phyloP scores from a whole-genome alignment of 768 basidiomycete genomes.

The Pholiota molesta region DNA sequence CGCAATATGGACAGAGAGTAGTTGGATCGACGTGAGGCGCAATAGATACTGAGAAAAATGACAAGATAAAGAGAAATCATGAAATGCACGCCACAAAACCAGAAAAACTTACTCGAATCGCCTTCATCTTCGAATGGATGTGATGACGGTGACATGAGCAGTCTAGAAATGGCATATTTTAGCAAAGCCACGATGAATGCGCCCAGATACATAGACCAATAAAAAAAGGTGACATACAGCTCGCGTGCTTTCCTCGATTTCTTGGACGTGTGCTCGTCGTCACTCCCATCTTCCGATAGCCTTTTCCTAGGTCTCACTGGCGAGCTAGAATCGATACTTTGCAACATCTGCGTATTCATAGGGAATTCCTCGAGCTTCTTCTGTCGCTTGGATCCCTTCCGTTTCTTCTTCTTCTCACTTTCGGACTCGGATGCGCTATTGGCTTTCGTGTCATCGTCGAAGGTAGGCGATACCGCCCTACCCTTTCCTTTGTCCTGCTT shows the following conservation, averaged over 20 bases:
- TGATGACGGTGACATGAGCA: slow-evolving; percentile 10
- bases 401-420: slow-evolving; percentile 11
- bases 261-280: slow-evolving; percentile 30
- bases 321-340: slow-evolving; percentile 32
- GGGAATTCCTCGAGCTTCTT: slow-evolving; percentile 31
- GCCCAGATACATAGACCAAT: background rate
- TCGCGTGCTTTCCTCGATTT: slow-evolving; percentile 32
- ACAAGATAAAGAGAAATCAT: background rate
- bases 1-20: slow-evolving; percentile 82
- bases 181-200: background rate
- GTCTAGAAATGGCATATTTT: slow-evolving; percentile 8
- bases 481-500: slow-evolving; percentile 22
- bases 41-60: slow-evolving; percentile 46
- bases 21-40: slow-evolving; percentile 59
- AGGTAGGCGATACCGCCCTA: slow-evolving; percentile 10
- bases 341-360: slow-evolving; percentile 49
- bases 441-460: slow-evolving; percentile 15
- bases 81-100: background rate
- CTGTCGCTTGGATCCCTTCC: slow-evolving; percentile 5
- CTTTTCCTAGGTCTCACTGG: slow-evolving; percentile 20
- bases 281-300: slow-evolving; percentile 29
- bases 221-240: slow-evolving; percentile 13
- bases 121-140: slow-evolving; percentile 34
- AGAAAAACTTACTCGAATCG: slow-evolving; percentile 41
- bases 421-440: slow-evolving; percentile 4